Conservation (phyloP, 148 eudicot genomes). For the Chenopodium suecicum region DNA sequence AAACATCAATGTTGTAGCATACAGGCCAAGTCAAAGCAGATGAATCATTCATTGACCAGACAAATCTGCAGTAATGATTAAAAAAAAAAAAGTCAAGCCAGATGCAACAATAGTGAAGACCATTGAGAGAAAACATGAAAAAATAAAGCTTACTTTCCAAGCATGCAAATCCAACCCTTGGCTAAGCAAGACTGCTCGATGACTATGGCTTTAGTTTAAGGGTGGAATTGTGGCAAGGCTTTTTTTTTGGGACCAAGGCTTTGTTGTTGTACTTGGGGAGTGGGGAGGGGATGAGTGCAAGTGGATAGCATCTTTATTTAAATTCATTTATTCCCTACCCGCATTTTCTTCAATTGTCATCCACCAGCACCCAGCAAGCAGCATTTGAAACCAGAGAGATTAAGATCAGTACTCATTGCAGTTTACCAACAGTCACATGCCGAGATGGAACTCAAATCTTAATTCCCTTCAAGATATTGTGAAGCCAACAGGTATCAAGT, state of each 20-base stretch:
- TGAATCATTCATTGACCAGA: constrained; percentile 10
- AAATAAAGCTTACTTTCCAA: neutral
- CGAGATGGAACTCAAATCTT: neutral
- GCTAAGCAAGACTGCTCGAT: neutral
- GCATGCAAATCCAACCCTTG: neutral
- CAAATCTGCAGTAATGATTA: constrained; percentile 8
- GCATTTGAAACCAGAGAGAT: neutral
- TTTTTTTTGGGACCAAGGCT: neutral
- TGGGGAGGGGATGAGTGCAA: neutral
- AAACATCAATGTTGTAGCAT: neutral
- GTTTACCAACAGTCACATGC: neutral
- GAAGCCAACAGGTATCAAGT: neutral
- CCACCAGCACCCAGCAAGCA: neutral
- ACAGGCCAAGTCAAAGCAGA: neutral
- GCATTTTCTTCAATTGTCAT: neutral
- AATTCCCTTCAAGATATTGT: neutral
- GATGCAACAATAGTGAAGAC: constrained; percentile 3
- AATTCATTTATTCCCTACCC: neutral
- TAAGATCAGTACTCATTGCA: neutral
- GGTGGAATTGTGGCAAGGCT: neutral
- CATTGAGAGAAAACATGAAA: neutral
- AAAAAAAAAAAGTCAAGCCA: neutral
- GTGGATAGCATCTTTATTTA: neutral
- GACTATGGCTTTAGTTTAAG: neutral
- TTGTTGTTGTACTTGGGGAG: neutral